Evolutionary conservation across 2,329 filamentous ascomycete genomes (phyloP), one percentile per base, ranked within the genome.

Genomic region (Penicillium rolfsii): DNA sequence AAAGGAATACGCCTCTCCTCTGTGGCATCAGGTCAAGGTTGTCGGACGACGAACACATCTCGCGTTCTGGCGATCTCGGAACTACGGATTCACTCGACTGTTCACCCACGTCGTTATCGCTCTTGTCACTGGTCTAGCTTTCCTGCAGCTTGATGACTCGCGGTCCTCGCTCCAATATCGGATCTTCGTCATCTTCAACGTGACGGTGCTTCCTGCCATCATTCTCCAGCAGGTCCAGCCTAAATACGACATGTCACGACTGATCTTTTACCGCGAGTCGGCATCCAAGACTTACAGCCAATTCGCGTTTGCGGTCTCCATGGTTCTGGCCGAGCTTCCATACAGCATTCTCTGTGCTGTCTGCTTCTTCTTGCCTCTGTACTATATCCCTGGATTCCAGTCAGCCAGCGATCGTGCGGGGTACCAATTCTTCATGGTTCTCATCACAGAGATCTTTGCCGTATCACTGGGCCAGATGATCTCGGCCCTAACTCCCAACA

Each of bases 161-260:
- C 85, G 89, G 9, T 80, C 88, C 1, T 91, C 89, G 1, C 83
- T 97, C 4, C 93, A 97, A 76, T 91, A 95, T 80, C 88, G 89
- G 62, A 85, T 97, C 64, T 97, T 97, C 76, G 87, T 94, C 76
- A 91, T 95, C 75, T 97, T 97, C 85, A 91, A 96, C 74, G 87
- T 93, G 55, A 79, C 91, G 0, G 90, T 96, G 24, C 83, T 97
- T 28, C 91, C 92, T 0, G 90, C 91, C 1, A 82, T 96, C 33
- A 91, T 96, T 74, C 86, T 96, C 59, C 87, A 88, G 0, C 91
- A 96, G 71, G 89, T 96, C 57, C 90, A 96, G 76, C 87, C 89
- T 43, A 93, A 93, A 80, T 96, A 91, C 75, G 89, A 93, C 71
- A 81, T 93, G 70, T 88, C 89, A 63, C 86, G 92, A 46, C 83